phyloP scores from a whole-genome alignment of 768 basidiomycete species.

The Phlebiopsis gigantea region DNA sequence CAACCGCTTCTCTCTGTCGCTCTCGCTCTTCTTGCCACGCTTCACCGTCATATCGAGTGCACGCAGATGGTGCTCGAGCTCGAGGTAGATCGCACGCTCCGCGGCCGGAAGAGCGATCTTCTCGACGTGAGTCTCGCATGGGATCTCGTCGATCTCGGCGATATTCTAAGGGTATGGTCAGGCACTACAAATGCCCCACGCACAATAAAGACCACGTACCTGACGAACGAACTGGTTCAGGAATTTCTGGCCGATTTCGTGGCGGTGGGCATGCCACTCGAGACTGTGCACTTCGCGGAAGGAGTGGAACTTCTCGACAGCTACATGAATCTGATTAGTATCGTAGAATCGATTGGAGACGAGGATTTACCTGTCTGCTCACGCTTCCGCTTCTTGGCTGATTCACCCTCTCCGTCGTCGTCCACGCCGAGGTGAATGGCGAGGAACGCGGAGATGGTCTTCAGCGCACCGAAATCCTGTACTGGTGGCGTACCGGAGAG shows the following conservation, averaged over 20 bases:
- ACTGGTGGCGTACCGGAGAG: constrained; percentile 96
- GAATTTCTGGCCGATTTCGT: constrained; percentile 77
- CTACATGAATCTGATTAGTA: constrained; percentile 35
- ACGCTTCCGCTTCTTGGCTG: constrained; percentile 70
- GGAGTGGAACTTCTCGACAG: constrained; percentile 90
- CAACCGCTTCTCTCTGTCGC: constrained; percentile 86
- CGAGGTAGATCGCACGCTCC: constrained; percentile 90
- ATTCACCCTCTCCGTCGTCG: constrained; percentile 77
- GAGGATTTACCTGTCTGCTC: constrained; percentile 71
- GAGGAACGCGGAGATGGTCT: constrained; percentile 86
- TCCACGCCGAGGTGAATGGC: constrained; percentile 89
- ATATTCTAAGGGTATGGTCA: constrained; percentile 55
- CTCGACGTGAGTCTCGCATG: constrained; percentile 60
- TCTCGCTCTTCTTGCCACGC: constrained; percentile 59
- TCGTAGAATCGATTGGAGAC: not conserved
- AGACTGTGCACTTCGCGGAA: constrained; percentile 91
- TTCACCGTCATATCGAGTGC: constrained; percentile 82
- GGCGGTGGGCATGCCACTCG: constrained; percentile 90
- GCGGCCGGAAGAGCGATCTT: constrained; percentile 80
- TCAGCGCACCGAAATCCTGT: constrained; percentile 83
- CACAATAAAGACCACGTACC: constrained; percentile 35
- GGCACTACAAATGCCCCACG: not conserved
- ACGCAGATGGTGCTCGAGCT: constrained; percentile 88
- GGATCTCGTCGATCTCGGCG: constrained; percentile 95
- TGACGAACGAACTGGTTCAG: constrained; percentile 80